Conservation (phyloP, 108 stramenopile genomes). For the Nannochloropsis oceanica region DNA sequence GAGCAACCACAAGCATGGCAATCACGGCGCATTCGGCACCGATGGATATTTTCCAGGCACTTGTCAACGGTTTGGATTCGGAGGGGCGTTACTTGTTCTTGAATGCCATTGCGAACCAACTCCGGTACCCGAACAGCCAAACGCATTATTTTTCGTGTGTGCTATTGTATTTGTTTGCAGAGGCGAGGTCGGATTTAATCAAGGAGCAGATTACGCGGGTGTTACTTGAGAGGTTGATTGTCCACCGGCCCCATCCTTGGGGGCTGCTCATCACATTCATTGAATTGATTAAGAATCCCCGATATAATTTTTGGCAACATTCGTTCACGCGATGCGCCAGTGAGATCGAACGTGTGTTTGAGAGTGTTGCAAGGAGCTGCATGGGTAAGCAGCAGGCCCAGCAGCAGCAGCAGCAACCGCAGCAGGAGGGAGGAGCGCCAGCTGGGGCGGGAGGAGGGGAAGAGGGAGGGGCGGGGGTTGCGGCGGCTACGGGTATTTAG, state of each 20-base stretch:
- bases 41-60: conserved; percentile 46
- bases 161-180: conserved; percentile 88
- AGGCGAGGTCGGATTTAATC: conserved; percentile 70
- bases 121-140: conserved; percentile 97
- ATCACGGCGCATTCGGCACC: conserved; percentile 33
- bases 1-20: neutral
- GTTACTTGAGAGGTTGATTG: conserved; percentile 90
- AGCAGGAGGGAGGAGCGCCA: neutral
- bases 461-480: neutral
- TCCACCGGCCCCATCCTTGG: conserved; percentile 96
- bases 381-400: conserved; percentile 30
- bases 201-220: conserved; percentile 97
- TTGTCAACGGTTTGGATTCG: conserved; percentile 75
- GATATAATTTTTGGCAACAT: conserved; percentile 93
- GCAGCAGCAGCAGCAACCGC: no score
- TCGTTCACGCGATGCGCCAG: conserved; percentile 92
- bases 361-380: conserved; percentile 76
- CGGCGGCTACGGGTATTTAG: neutral
- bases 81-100: conserved; percentile 83
- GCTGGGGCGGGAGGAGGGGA: neutral
- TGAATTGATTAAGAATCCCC: conserved; percentile 98
- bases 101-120: conserved; percentile 97
- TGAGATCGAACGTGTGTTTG: conserved; percentile 96
- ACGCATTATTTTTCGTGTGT: conserved; percentile 97
- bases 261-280: conserved; percentile 92